Evolutionary conservation across 2,329 filamentous ascomycete species (phyloP).

Genomic region (Torrubiellomyces zombiae): DNA sequence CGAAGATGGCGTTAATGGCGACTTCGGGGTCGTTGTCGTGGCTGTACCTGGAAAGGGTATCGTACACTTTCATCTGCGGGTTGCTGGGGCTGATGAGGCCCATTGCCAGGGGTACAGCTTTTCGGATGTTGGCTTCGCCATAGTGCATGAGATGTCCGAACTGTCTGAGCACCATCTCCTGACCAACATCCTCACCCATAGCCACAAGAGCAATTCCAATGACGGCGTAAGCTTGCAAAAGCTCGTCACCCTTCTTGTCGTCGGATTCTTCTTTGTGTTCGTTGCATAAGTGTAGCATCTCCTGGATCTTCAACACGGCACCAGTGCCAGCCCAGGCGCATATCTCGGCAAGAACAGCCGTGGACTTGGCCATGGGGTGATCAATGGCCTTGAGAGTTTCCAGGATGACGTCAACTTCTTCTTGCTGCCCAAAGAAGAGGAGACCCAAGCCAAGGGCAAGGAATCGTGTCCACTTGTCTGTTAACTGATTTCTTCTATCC

Average conservation of each 20-base stretch:
- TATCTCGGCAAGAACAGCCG: slow-evolving; percentile 82
- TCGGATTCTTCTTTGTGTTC: slow-evolving; percentile 91
- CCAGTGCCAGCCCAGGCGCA: slow-evolving; percentile 97
- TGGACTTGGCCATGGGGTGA: slow-evolving; percentile 93
- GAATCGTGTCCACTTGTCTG: slow-evolving; percentile 97
- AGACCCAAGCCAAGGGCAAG: slow-evolving; percentile 86
- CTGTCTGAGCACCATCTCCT: slow-evolving; percentile 96
- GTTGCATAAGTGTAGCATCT: slow-evolving; percentile 94
- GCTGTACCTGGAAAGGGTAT: slow-evolving; percentile 90
- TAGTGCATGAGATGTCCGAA: slow-evolving; percentile 99
- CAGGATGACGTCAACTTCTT: slow-evolving; percentile 95
- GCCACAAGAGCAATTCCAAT: slow-evolving; percentile 85
- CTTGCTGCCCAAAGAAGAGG: slow-evolving; percentile 89
- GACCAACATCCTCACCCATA: slow-evolving; percentile 96
- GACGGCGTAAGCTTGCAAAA: slow-evolving; percentile 91
- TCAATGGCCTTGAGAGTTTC: slow-evolving; percentile 95
- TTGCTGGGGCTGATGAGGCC: slow-evolving; percentile 93
- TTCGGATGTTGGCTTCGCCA: slow-evolving; percentile 90
- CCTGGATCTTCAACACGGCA: slow-evolving; percentile 91
- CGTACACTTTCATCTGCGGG: slow-evolving; percentile 99
- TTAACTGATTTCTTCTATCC: slow-evolving; percentile 75
- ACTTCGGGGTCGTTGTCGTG: slow-evolving; percentile 99
- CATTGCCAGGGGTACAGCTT: slow-evolving; percentile 91
- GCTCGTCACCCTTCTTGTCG: slow-evolving; percentile 87
- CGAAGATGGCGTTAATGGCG: slow-evolving; percentile 95